These are phyloP conservation scores for Leccinum fibrillosum DNA, from an alignment of 768 basidiomycete genomes.

Conservation along the genomic window DNA sequence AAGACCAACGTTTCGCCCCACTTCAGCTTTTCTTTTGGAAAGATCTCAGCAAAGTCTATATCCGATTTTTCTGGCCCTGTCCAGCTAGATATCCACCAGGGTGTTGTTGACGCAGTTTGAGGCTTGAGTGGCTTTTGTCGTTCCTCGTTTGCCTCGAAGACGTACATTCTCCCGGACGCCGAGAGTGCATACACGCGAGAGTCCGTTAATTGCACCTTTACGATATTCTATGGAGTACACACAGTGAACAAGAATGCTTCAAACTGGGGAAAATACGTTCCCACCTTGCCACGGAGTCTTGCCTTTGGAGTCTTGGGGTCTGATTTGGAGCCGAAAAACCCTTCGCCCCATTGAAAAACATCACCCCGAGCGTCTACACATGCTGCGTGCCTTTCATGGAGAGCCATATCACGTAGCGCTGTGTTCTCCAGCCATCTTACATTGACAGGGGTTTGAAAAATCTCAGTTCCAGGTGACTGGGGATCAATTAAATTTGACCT, in stretches of 20 bases:
- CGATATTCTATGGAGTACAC: constrained; percentile 54
- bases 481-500: constrained; percentile 49
- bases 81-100: constrained; percentile 66
- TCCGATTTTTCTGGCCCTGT: constrained; percentile 47
- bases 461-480: constrained; percentile 34
- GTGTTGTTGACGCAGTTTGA: constrained; percentile 41
- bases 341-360: constrained; percentile 81
- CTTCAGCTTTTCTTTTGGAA: constrained; percentile 49
- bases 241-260: background rate
- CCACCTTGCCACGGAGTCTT: constrained; percentile 65
- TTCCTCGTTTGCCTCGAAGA: constrained; percentile 50
- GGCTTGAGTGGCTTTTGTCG: constrained; percentile 43
- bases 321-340: constrained; percentile 43
- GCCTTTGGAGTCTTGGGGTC: constrained; percentile 39
- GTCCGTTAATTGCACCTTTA: constrained; percentile 56
- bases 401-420: constrained; percentile 68
- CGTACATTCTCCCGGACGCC: constrained; percentile 70
- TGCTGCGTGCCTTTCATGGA: constrained; percentile 65
- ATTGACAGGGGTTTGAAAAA: constrained; percentile 48
- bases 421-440: constrained; percentile 61
- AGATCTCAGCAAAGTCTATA: constrained; percentile 60
- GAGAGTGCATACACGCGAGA: constrained; percentile 76
- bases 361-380: constrained; percentile 79
- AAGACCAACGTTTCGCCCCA: constrained; percentile 65
- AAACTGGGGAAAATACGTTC: constrained; percentile 3